A percentile compares a stretch with the other conserved stretches of the same genome.
Evolutionary conservation across 2,329 filamentous ascomycete species (phyloP).

Genomic region (Alternaria brassicicola): DNA sequence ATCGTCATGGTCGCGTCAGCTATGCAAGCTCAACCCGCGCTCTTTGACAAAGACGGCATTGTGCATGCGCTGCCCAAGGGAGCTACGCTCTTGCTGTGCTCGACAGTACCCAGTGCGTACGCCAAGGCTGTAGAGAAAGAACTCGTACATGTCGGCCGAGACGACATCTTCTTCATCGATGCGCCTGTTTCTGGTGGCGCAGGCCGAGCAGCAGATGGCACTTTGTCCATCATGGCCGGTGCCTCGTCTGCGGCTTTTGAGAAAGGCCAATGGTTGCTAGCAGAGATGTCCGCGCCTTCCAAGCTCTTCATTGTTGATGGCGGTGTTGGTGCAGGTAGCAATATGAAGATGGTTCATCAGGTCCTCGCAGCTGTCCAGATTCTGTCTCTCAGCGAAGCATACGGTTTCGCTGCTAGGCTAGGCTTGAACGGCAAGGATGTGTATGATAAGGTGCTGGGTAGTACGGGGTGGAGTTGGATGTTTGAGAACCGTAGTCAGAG

Average conservation of each 20-base stretch:
- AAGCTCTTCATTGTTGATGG: constrained; percentile 65
- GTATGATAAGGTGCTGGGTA: constrained; percentile 56
- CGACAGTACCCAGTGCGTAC: constrained; percentile 72
- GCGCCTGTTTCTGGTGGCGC: constrained; percentile 75
- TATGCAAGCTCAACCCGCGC: constrained; percentile 68
- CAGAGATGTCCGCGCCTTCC: constrained; percentile 64
- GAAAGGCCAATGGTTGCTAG: constrained; percentile 64
- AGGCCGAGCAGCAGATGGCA: constrained; percentile 70
- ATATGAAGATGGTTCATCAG: constrained; percentile 65
- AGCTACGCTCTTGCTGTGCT: constrained; percentile 69
- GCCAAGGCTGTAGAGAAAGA: constrained; percentile 65
- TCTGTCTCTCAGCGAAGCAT: constrained; percentile 61
- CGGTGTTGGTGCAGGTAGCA: constrained; percentile 60
- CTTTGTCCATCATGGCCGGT: constrained; percentile 76
- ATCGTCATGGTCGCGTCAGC: constrained; percentile 79
- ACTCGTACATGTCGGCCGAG: constrained; percentile 61
- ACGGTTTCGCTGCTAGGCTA: constrained; percentile 61
- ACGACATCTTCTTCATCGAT: constrained; percentile 72
- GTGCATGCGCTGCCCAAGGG: constrained; percentile 59
- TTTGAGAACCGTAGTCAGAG: constrained; percentile 63
- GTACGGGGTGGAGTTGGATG: constrained; percentile 59
- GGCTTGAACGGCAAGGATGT: constrained; percentile 59
- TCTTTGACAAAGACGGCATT: constrained; percentile 65
- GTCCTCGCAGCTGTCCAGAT: constrained; percentile 66
- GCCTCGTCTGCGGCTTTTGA: constrained; percentile 63